Base-by-base conservation (phyloP, 495 filamentous ascomycete species). In the Pyronema domesticum region DNA sequence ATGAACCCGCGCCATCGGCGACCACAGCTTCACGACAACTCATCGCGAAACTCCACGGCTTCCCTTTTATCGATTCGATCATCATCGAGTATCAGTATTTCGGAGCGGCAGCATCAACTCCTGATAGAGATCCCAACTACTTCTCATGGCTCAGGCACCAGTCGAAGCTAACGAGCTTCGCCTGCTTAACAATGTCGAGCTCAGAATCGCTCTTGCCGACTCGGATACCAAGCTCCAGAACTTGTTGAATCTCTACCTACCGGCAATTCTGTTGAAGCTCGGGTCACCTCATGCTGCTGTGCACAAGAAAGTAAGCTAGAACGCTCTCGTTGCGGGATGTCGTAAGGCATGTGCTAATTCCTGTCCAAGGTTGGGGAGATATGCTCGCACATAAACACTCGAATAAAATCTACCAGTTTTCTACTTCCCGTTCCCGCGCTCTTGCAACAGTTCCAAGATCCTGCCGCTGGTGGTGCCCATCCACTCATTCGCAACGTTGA, bases 131-230 rank as follows among this genome's bases (percentile, higher is more conserved):
- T 30, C 23, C 23, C 23, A 1, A 30, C 23, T 30, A 42, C 7
- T 42, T 42, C 15, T 1, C 39, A 47, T 47, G 45, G 45, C 45
- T 11, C 14, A 47, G 15, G 61, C 54, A 10, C 53, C 60, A 15
- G 63, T 60, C 15, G 63, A 65, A 59, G 57, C 59, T 39, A 65
- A 63, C 53, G 91, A 98, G 73, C 76, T 95, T 57, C 80, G 77
- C 55, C 79, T 95, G 51, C 74, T 95, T 57, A 85, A 84, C 60
- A 94, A 93, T 63, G 84, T 95, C 47, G 86, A 95, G 67, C 82
- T 94, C 64, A 78, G 81, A 44, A 86, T 98, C 55, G 84, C 91
- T n/a, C 73, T 85, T 50, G 80, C 84, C 13, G 81, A 86, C 55
- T 77, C 84, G n/a, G 89, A 93, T 58, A 71, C 74, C 55, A 89